phyloP scores from a whole-genome alignment of 2,329 filamentous ascomycete genomes.

The Laburnicola sp. region DNA sequence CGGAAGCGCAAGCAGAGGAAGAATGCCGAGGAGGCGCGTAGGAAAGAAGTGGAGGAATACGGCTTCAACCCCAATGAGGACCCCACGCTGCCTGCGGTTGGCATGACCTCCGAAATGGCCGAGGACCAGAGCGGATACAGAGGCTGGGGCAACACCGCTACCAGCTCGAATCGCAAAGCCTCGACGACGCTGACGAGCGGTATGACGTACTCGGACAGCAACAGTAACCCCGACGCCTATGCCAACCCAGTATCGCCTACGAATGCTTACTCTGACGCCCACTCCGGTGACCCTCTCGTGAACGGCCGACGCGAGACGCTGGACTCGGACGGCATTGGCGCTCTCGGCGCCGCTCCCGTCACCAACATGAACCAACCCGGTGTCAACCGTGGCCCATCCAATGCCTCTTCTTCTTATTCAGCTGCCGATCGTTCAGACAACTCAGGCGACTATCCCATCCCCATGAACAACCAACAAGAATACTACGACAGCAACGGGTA shows the following conservation, averaged over 20 bases:
- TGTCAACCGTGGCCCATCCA: slow-evolving; percentile 87
- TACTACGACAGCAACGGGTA: slow-evolving; percentile 61
- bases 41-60: slow-evolving; percentile 97
- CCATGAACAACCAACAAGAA: slow-evolving; percentile 51
- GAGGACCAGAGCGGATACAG: slow-evolving; percentile 81
- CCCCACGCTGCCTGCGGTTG: slow-evolving; percentile 69
- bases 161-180: slow-evolving; percentile 70
- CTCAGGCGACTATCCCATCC: slow-evolving; percentile 59
- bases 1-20: slow-evolving; percentile 84
- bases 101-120: slow-evolving; percentile 68
- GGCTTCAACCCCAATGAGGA: slow-evolving; percentile 97
- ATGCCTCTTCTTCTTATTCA: slow-evolving; percentile 95
- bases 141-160: slow-evolving; percentile 87
- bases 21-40: slow-evolving; percentile 80
- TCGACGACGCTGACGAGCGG: slow-evolving; percentile 89
- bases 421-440: slow-evolving; percentile 72
- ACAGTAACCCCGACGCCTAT: slow-evolving; percentile 58
- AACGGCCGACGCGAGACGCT: slow-evolving; percentile 52
- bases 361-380: slow-evolving; percentile 65
- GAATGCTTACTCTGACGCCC: slow-evolving; percentile 66
- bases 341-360: slow-evolving; percentile 69
- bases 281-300: slow-evolving; percentile 69
- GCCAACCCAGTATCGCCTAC: slow-evolving; percentile 64
- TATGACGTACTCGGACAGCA: slow-evolving; percentile 70
- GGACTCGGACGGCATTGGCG: slow-evolving; percentile 81